Conservation (phyloP, 2,329 filamentous ascomycete species). For the Chaetomiaceae sp. region DNA sequence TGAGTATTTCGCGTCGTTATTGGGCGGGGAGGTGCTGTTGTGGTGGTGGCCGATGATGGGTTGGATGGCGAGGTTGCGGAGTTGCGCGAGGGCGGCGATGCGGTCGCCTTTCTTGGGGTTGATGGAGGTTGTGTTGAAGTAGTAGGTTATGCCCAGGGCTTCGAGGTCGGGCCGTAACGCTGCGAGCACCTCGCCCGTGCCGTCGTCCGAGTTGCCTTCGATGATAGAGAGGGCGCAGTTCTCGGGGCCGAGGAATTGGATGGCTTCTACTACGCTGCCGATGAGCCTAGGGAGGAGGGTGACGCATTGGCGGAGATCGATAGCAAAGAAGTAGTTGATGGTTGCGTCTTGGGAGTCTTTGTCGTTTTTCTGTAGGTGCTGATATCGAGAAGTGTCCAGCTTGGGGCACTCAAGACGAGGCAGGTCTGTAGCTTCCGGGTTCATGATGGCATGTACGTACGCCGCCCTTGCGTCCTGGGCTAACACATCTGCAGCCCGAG, state of each 20-base stretch:
- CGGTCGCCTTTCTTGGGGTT: slow-evolving; percentile 42
- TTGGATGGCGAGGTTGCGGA: slow-evolving; percentile 50
- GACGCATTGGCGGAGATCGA: slow-evolving; percentile 46
- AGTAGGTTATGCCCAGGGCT: slow-evolving; percentile 35
- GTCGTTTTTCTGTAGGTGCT: slow-evolving; percentile 10
- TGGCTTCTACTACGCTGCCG: slow-evolving; percentile 47
- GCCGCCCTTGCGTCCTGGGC: neutral
- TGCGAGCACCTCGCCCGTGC: slow-evolving; percentile 47
- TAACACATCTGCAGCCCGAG: neutral
- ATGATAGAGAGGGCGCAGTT: slow-evolving; percentile 52
- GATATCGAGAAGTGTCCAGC: slow-evolving; percentile 13
- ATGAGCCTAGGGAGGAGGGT: slow-evolving; percentile 47
- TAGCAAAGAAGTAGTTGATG: slow-evolving; percentile 46
- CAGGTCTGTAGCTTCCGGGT: slow-evolving; percentile 6
- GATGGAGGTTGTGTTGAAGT: slow-evolving; percentile 40
- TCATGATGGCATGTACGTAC: slow-evolving; percentile 23
- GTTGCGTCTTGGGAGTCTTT: neutral
- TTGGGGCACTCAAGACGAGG: slow-evolving; percentile 21
- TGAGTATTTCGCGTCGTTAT: neutral
- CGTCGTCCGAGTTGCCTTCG: slow-evolving; percentile 52
- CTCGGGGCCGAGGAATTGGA: slow-evolving; percentile 46
- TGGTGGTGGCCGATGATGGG: slow-evolving; percentile 39
- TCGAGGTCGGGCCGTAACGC: slow-evolving; percentile 39
- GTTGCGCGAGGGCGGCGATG: slow-evolving; percentile 43
- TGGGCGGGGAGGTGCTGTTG: no score